Conservation (phyloP, 768 basidiomycete genomes). For the Xanthoconium stramineum region DNA sequence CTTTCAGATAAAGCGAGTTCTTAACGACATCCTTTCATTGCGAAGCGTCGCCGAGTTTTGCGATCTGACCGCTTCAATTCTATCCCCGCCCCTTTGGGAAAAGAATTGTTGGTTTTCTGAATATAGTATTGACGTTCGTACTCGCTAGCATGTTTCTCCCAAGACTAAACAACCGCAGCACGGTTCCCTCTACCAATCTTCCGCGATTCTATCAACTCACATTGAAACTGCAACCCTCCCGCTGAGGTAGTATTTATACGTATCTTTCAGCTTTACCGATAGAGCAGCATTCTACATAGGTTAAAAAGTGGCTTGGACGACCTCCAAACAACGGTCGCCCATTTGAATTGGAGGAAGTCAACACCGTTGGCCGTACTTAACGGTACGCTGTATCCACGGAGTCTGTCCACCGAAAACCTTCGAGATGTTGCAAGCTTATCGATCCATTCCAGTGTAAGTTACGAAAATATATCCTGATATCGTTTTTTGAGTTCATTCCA, state of each 20-base stretch:
- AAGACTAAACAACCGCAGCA: slow-evolving; percentile 23
- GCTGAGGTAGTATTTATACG: slow-evolving; percentile 42
- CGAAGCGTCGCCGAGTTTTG: slow-evolving; percentile 48
- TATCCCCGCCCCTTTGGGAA: slow-evolving; percentile 44
- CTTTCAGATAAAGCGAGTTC: slow-evolving; percentile 37
- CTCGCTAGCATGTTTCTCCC: slow-evolving; percentile 4
- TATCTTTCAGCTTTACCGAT: background rate
- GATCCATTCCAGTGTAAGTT: slow-evolving; percentile 21
- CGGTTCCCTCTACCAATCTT: slow-evolving; percentile 44
- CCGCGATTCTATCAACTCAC: slow-evolving; percentile 57
- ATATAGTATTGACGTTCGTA: slow-evolving; percentile 17
- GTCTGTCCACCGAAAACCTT: slow-evolving; percentile 25
- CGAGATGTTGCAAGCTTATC: slow-evolving; percentile 42
- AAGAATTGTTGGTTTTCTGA: slow-evolving; percentile 26
- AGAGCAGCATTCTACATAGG: slow-evolving; percentile 21
- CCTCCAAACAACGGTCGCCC: slow-evolving; percentile 43
- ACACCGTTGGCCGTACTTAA: slow-evolving; percentile 54
- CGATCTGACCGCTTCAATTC: slow-evolving; percentile 50
- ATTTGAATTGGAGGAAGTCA: slow-evolving; percentile 52
- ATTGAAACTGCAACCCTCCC: slow-evolving; percentile 59
- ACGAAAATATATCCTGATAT: background rate
- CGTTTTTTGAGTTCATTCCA: slow-evolving; percentile 1
- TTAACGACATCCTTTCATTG: slow-evolving; percentile 65
- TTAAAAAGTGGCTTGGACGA: slow-evolving; percentile 34
- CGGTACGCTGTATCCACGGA: slow-evolving; percentile 49